Evolutionary conservation across 352 stramenopile genomes (phyloP).

Genomic region (Phytophthora cryptogea): DNA sequence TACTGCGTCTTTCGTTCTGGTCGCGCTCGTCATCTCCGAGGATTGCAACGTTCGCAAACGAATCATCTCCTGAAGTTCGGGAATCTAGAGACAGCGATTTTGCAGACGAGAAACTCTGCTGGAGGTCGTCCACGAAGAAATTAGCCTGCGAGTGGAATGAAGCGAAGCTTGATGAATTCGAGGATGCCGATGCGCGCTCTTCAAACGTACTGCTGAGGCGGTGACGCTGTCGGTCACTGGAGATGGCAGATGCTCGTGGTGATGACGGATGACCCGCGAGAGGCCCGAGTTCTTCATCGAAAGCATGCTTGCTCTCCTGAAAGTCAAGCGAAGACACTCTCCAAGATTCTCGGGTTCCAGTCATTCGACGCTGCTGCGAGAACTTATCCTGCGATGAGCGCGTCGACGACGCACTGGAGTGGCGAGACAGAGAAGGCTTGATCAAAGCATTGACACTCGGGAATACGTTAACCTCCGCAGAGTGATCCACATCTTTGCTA

Average conservation of each 20-base stretch:
- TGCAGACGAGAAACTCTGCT: conserved; percentile 28
- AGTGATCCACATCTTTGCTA: not conserved
- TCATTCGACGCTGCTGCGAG: conserved; percentile 12
- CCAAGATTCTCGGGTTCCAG: conserved; percentile 21
- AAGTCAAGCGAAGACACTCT: conserved; percentile 29
- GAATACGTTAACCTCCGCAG: not conserved
- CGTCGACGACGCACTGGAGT: conserved; percentile 27
- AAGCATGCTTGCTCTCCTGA: conserved; percentile 28
- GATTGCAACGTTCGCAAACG: conserved; percentile 38
- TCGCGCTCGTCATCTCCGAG: conserved; percentile 30
- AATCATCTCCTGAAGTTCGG: conserved; percentile 28
- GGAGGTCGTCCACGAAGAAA: conserved; percentile 44
- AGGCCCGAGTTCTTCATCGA: conserved; percentile 29
- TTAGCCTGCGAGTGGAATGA: conserved; percentile 25
- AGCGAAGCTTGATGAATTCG: conserved; percentile 17
- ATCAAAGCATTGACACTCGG: not conserved
- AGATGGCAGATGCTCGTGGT: conserved; percentile 4
- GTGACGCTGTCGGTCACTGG: conserved; percentile 7
- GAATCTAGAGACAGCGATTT: conserved; percentile 25
- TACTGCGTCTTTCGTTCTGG: conserved; percentile 28
- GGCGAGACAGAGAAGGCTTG: conserved; percentile 12
- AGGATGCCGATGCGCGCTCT: conserved; percentile 16
- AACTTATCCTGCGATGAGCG: conserved; percentile 6
- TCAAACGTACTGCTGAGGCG: conserved; percentile 29
- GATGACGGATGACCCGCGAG: conserved; percentile 1